Conservation (phyloP, 495 filamentous ascomycete genomes). For the Niebla homalea region DNA sequence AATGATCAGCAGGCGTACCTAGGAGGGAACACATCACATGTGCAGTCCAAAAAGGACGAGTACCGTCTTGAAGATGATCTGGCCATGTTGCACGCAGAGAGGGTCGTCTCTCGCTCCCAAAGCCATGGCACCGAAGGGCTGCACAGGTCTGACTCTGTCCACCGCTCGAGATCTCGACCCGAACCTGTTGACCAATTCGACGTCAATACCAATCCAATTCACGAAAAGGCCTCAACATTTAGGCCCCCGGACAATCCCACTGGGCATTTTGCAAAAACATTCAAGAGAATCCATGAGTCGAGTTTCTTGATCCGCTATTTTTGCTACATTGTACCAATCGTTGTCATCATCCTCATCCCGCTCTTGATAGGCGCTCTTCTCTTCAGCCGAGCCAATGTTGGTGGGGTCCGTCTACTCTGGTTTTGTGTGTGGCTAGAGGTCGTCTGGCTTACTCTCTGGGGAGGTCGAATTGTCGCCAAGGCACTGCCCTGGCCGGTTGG, state of each 20-base stretch:
- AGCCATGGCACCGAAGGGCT: conserved; percentile 25
- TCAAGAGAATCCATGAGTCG: conserved; percentile 58
- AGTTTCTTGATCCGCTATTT: conserved; percentile 74
- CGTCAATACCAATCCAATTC: conserved; percentile 56
- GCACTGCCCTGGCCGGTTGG: conserved; percentile 55
- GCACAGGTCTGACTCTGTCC: conserved; percentile 29
- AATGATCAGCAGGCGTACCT: conserved; percentile 17
- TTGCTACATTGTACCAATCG: conserved; percentile 70
- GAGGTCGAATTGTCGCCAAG: conserved; percentile 62
- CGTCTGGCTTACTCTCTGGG: conserved; percentile 87
- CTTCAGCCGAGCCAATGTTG: conserved; percentile 52
- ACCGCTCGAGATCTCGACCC: conserved; percentile 32
- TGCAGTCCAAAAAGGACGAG: conserved; percentile 49
- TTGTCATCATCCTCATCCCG: conserved; percentile 63
- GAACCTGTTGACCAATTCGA: conserved; percentile 77
- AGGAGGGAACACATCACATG: conserved; percentile 29
- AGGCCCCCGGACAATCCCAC: conserved; percentile 54
- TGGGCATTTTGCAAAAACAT: conserved; percentile 44
- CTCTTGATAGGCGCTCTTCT: conserved; percentile 61
- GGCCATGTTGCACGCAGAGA: conserved; percentile 69
- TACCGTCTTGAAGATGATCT: conserved; percentile 73
- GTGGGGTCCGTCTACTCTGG: conserved; percentile 71
- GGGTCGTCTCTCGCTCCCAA: conserved; percentile 46
- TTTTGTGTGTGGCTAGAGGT: conserved; percentile 92
- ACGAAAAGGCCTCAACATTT: conserved; percentile 56